Conservation (phyloP, 441 rosid species). For the Corymbia citriodora region DNA sequence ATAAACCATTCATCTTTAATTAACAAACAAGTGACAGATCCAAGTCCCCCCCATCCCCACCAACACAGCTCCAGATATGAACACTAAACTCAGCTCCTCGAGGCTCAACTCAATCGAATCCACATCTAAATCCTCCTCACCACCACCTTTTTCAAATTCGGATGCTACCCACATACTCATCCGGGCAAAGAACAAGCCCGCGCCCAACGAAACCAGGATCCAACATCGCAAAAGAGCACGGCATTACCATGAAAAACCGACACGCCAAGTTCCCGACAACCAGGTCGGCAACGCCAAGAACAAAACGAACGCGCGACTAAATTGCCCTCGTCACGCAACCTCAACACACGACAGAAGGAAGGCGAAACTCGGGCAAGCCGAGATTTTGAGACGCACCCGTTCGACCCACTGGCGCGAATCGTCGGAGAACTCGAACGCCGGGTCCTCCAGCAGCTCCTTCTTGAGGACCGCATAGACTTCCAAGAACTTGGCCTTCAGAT, state of each 20-base stretch:
- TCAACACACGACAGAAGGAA: not conserved
- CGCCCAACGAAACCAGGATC: not conserved
- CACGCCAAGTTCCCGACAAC: not conserved
- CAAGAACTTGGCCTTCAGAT: constrained; percentile 58
- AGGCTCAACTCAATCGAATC: not conserved
- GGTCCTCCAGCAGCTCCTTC: constrained; percentile 61
- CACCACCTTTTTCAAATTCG: not conserved
- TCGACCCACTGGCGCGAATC: constrained; percentile 74
- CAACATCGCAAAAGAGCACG: not conserved
- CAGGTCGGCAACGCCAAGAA: not conserved
- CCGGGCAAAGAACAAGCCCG: not conserved
- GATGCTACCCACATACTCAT: not conserved
- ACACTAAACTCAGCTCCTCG: not conserved
- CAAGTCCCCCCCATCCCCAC: not conserved
- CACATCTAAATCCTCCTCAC: not conserved
- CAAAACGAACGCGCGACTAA: not conserved
- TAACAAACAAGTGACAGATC: not conserved
- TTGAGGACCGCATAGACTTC: constrained; percentile 46
- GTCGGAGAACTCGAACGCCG: constrained; percentile 61
- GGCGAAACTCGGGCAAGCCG: not conserved
- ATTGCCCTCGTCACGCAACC: too few species aligned
- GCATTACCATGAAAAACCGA: not conserved
- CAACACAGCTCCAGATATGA: not conserved
- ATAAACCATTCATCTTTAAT: not conserved
- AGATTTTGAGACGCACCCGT: constrained; percentile 22